Conservation (phyloP, 139 green algal genomes). For the Chlorella sp. region DNA sequence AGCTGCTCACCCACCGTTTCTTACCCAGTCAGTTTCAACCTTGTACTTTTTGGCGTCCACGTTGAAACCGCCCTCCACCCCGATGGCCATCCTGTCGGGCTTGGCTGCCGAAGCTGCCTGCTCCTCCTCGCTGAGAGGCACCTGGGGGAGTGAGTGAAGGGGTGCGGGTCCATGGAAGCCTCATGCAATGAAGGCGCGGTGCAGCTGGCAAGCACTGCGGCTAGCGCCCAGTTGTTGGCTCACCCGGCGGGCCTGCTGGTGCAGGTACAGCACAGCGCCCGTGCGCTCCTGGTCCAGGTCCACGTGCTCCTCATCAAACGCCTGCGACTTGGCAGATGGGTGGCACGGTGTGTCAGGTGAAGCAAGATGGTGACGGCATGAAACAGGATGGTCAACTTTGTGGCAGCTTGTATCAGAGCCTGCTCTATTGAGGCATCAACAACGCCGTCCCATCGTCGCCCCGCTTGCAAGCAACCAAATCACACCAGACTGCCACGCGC, state of each 20-base stretch:
- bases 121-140: conserved; percentile 69
- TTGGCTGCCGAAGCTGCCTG: conserved; percentile 25
- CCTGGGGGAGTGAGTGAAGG: conserved; percentile 28
- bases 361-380: too few relatives aligned
- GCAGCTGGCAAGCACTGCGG: too few relatives aligned
- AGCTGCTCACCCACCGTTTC: too few relatives aligned
- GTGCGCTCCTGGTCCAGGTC: conserved; percentile 78
- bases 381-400: too few relatives aligned
- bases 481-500: neutral
- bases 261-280: conserved; percentile 84
- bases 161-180: too few relatives aligned
- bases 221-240: neutral
- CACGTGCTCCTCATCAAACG: conserved; percentile 80
- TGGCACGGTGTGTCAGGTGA: too few relatives aligned
- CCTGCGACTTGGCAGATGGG: conserved; percentile 40
- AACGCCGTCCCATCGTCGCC: too few relatives aligned
- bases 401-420: too few relatives aligned
- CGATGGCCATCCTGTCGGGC: conserved; percentile 72
- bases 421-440: too few relatives aligned
- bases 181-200: too few relatives aligned
- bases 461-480: too few relatives aligned
- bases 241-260: conserved; percentile 74
- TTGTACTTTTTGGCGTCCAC: conserved; percentile 26
- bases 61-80: conserved; percentile 72
- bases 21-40: conserved; percentile 50